A percentile compares a stretch with the other conserved stretches of the same genome.
Evolutionary conservation across 305 asterid species (phyloP).

Genomic region (Solanum hybrid): DNA sequence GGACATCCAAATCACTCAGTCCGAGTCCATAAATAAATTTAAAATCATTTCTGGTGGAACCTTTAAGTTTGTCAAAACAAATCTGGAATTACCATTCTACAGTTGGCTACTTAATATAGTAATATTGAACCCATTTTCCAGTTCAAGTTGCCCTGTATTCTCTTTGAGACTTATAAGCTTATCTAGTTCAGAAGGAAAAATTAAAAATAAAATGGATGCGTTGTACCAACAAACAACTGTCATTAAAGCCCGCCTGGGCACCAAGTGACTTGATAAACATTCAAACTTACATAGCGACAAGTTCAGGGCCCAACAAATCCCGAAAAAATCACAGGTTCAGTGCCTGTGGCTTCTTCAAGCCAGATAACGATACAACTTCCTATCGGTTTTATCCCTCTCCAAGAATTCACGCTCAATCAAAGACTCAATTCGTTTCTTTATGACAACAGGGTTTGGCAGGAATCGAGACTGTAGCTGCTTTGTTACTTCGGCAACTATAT

Average conservation of each 20-base stretch:
- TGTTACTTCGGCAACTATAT: conserved; percentile 22
- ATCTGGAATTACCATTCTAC: not conserved
- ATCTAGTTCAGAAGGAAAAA: not conserved
- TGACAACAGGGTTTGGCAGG: conserved; percentile 22
- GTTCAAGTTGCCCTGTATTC: not conserved
- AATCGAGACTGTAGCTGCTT: conserved; percentile 23
- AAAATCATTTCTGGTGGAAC: not conserved
- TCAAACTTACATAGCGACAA: not conserved
- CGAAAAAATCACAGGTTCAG: not conserved
- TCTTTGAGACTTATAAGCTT: not conserved
- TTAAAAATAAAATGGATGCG: not conserved
- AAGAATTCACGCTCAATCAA: conserved; percentile 24
- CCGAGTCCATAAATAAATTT: not conserved
- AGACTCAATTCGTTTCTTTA: conserved; percentile 27
- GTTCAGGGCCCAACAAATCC: conserved; percentile 1
- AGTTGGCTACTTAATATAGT: not conserved
- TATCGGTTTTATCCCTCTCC: conserved; percentile 22
- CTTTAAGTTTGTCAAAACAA: not conserved
- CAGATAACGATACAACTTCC: conserved; percentile 25
- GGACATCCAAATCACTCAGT: not conserved
- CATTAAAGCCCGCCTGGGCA: conserved; percentile 5
- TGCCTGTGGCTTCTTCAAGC: conserved; percentile 12
- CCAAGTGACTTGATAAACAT: not conserved
- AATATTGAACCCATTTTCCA: not conserved
- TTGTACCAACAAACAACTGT: not conserved